Conservation (phyloP, 495 filamentous ascomycete species). For the Pseudoneurospora amorphoporcata region DNA sequence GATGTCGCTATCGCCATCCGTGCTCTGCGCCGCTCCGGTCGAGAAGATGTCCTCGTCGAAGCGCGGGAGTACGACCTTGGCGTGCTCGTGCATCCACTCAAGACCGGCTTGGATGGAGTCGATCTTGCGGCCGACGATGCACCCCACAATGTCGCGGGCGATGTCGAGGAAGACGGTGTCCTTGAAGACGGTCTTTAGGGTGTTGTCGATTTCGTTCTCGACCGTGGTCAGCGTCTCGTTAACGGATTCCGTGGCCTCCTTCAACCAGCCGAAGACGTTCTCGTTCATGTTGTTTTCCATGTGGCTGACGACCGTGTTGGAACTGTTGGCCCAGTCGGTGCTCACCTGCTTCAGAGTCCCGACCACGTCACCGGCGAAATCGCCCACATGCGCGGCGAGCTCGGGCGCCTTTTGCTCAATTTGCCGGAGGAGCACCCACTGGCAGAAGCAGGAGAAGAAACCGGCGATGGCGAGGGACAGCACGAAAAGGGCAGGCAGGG, state of each 20-base stretch:
- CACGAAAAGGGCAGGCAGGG: constrained; percentile 75
- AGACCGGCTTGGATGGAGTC: constrained; percentile 69
- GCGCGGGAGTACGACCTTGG: constrained; percentile 69
- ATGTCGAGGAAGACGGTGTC: constrained; percentile 66
- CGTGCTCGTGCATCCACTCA: constrained; percentile 80
- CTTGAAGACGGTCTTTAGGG: constrained; percentile 68
- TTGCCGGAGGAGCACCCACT: constrained; percentile 63
- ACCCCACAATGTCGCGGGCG: constrained; percentile 61
- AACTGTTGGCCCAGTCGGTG: constrained; percentile 59
- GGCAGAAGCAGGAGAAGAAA: constrained; percentile 73
- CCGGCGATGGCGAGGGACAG: constrained; percentile 79
- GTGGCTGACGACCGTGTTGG: constrained; percentile 60
- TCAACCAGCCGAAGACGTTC: constrained; percentile 83
- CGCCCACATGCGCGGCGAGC: constrained; percentile 64
- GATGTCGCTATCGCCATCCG: constrained; percentile 44
- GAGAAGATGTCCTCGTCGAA: constrained; percentile 78
- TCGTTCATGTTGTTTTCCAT: constrained; percentile 68
- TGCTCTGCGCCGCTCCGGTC: constrained; percentile 56
- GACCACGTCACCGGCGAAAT: constrained; percentile 76
- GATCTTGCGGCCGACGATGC: constrained; percentile 67
- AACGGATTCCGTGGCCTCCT: constrained; percentile 64
- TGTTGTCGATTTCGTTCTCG: constrained; percentile 58
- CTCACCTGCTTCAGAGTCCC: constrained; percentile 60
- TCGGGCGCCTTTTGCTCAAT: constrained; percentile 69
- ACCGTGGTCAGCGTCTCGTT: constrained; percentile 82